Evolutionary conservation across 352 stramenopile genomes (phyloP).

Genomic region (Phytophthora parvispora): DNA sequence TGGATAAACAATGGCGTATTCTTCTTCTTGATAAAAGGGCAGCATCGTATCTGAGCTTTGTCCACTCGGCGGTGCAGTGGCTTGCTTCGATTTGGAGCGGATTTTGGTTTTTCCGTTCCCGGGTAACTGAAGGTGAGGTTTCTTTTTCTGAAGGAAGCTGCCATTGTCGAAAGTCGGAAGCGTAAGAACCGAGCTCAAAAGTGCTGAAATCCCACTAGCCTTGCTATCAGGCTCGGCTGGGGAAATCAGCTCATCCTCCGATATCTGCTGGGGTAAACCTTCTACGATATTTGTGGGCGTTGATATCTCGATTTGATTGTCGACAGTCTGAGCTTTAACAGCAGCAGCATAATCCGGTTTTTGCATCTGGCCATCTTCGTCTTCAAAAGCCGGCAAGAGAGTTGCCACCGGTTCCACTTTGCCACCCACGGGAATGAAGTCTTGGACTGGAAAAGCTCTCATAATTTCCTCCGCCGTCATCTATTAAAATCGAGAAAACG

Average conservation of each 20-base stretch:
- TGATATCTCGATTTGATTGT: neutral
- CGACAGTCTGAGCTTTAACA: neutral
- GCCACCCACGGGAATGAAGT: constrained; percentile 64
- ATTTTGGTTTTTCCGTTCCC: constrained; percentile 22
- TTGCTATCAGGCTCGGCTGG: neutral
- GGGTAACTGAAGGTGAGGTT: constrained; percentile 10
- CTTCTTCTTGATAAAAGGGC: constrained; percentile 53
- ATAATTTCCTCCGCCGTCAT: constrained; percentile 69
- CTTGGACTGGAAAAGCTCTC: constrained; percentile 75
- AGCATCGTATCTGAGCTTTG: neutral
- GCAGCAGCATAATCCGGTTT: neutral
- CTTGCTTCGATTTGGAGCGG: neutral
- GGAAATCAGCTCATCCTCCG: neutral
- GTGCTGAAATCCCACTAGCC: constrained; percentile 37
- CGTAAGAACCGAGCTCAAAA: constrained; percentile 58
- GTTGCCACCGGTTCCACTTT: constrained; percentile 1
- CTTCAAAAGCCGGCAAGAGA: neutral
- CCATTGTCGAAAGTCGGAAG: constrained; percentile 58
- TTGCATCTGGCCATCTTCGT: neutral
- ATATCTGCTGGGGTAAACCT: neutral
- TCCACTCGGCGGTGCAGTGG: neutral
- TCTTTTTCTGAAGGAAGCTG: constrained; percentile 56
- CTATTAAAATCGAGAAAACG: too few relatives aligned
- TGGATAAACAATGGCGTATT: constrained; percentile 43
- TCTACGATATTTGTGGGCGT: neutral